Conservation (phyloP, 495 filamentous ascomycete species). For the Neohortaea acidophila region DNA sequence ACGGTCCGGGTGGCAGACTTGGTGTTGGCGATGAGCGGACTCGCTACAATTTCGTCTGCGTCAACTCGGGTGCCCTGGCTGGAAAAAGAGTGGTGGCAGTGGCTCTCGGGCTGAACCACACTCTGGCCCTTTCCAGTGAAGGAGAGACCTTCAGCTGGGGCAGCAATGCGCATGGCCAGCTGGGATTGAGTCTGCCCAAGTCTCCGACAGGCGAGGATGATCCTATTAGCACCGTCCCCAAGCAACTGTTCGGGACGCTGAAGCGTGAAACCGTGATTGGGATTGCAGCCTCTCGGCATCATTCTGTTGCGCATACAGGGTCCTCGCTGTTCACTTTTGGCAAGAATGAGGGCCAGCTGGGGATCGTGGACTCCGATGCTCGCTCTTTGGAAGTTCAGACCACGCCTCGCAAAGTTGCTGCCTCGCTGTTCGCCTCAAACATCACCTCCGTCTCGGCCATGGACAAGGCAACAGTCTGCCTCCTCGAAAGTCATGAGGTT, state of each 20-base stretch:
- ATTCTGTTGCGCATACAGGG: conserved; percentile 75
- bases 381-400: conserved; percentile 70
- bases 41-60: conserved; percentile 64
- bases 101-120: conserved; percentile 82
- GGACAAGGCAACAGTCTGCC: conserved; percentile 71
- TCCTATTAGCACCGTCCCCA: conserved; percentile 61
- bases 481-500: conserved; percentile 76
- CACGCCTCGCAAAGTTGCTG: conserved; percentile 72
- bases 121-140: conserved; percentile 61
- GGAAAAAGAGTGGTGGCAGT: conserved; percentile 56
- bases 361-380: conserved; percentile 86
- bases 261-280: conserved; percentile 75
- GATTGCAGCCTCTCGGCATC: conserved; percentile 76
- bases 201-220: conserved; percentile 47
- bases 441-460: conserved; percentile 76
- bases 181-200: conserved; percentile 59
- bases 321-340: conserved; percentile 84
- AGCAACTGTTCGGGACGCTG: conserved; percentile 79
- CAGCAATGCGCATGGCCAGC: conserved; percentile 69
- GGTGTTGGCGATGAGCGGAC: conserved; percentile 84
- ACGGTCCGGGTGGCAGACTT: conserved; percentile 77
- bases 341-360: conserved; percentile 89
- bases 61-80: conserved; percentile 54
- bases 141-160: conserved; percentile 91
- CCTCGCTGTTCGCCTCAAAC: conserved; percentile 61